phyloP scores from a whole-genome alignment of 2,329 filamentous ascomycete genomes.

The Geosmithia flava region DNA sequence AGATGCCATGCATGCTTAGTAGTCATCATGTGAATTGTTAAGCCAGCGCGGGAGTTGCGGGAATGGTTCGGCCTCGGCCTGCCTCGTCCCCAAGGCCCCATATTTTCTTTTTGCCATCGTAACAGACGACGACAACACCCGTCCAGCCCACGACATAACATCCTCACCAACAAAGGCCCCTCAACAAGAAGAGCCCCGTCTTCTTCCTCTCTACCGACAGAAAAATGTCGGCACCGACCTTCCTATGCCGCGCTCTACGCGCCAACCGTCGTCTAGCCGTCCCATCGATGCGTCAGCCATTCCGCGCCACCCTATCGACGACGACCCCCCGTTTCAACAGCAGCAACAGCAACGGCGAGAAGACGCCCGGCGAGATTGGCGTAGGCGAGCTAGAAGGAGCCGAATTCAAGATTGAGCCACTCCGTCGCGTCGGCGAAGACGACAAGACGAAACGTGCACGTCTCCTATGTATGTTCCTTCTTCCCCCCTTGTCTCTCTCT shows the following conservation, averaged over 20 bases:
- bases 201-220: not conserved
- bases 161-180: too few species aligned
- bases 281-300: not conserved
- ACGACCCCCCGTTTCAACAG: not conserved
- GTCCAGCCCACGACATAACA: too few species aligned
- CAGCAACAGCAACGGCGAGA: not conserved
- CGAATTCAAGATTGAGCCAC: constrained; percentile 79
- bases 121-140: too few species aligned
- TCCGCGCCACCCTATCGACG: not conserved
- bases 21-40: too few species aligned
- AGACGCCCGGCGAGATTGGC: constrained; percentile 43
- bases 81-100: too few species aligned
- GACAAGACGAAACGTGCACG: constrained; percentile 76
- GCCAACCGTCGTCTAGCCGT: not conserved
- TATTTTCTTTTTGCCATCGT: too few species aligned
- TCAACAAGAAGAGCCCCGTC: too few species aligned
- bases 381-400: constrained; percentile 84
- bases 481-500: not conserved
- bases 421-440: constrained; percentile 75
- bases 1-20: too few species aligned
- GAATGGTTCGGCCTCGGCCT: too few species aligned
- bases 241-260: not conserved
- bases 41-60: too few species aligned
- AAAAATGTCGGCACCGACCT: not conserved
- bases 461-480: constrained; percentile 48